phyloP scores from a whole-genome alignment of 1,284 basidiomycete genomes.

The Cryptococcus maquisensis region DNA sequence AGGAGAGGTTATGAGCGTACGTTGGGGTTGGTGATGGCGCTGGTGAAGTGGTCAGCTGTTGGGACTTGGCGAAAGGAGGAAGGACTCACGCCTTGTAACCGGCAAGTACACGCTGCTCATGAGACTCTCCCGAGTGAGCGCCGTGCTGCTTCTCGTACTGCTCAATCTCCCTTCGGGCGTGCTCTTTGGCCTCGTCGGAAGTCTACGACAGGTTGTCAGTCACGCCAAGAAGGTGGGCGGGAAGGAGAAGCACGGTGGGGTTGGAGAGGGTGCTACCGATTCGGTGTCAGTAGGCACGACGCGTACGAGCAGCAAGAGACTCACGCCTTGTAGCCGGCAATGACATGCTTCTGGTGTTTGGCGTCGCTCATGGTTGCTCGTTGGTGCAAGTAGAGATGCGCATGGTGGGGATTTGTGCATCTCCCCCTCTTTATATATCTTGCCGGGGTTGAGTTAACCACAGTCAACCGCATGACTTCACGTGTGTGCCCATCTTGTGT shows the following conservation, averaged over 20 bases:
- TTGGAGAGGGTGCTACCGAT: neutral
- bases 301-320: neutral
- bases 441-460: too few relatives aligned
- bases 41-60: too few relatives aligned
- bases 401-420: too few relatives aligned
- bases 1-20: too few relatives aligned
- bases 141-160: neutral
- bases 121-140: too few relatives aligned
- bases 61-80: too few relatives aligned
- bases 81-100: slow-evolving; percentile 29
- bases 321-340: slow-evolving; percentile 32
- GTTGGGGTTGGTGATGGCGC: too few relatives aligned
- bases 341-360: slow-evolving; percentile 15
- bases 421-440: slow-evolving; percentile 7
- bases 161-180: slow-evolving; percentile 1
- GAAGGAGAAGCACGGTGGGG: neutral
- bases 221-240: neutral
- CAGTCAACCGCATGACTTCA: too few relatives aligned
- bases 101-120: slow-evolving; percentile 17
- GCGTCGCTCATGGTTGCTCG: neutral
- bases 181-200: slow-evolving; percentile 3
- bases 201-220: neutral
- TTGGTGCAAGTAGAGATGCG: too few relatives aligned
- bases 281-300: neutral
- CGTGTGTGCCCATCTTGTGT: too few relatives aligned